Conservation (phyloP, 1,139 yeast genomes). For the Protomyces macrosporus region DNA sequence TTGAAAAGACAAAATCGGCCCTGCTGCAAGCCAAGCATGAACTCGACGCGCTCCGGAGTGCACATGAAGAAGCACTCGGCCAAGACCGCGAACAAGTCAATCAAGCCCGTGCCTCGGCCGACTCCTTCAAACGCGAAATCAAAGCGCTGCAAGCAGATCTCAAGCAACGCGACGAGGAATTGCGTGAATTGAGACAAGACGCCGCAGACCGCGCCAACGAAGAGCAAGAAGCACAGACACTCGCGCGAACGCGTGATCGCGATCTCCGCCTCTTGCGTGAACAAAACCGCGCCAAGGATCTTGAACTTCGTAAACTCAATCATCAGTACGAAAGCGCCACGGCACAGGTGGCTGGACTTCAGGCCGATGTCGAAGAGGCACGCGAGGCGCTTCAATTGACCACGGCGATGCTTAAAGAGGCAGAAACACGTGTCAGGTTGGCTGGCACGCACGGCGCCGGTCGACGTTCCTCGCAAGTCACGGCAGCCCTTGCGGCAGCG, state of each 20-base stretch:
- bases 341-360: constrained; percentile 2
- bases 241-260: constrained; percentile 14
- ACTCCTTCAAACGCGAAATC: constrained; percentile 19
- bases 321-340: constrained; percentile 9
- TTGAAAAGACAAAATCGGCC: neutral
- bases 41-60: neutral
- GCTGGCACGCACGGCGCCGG: neutral
- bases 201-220: constrained; percentile 13
- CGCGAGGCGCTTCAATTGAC: constrained; percentile 7
- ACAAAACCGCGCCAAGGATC: constrained; percentile 13
- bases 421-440: constrained; percentile 16
- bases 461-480: neutral
- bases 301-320: constrained; percentile 10
- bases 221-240: constrained; percentile 5
- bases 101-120: neutral
- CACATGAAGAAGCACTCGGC: neutral
- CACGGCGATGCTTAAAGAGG: constrained; percentile 2
- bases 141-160: constrained; percentile 7
- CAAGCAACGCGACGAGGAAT: constrained; percentile 14
- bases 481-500: neutral
- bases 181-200: constrained; percentile 12
- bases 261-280: constrained; percentile 7
- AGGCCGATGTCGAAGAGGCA: constrained; percentile 2
- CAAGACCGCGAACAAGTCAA: neutral
- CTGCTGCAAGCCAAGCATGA: neutral